phyloP scores from a whole-genome alignment of 805 yeast genomes.

The Myxozyma kluyveri region DNA sequence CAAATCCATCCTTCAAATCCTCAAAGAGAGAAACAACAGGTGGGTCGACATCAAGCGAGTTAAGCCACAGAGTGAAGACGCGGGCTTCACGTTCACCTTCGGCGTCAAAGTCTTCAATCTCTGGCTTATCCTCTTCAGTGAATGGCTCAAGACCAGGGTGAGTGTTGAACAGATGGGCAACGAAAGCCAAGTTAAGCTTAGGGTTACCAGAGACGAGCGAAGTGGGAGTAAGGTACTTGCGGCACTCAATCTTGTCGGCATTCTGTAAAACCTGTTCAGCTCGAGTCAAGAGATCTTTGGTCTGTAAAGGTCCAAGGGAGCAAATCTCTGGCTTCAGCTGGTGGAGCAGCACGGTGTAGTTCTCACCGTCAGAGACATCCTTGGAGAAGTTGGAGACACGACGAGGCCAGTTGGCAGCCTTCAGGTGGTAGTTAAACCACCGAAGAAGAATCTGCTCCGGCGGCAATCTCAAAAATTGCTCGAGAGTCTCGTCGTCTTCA shows the following conservation, averaged over 20 bases:
- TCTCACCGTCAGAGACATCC: constrained; percentile 93
- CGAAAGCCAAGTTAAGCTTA: constrained; percentile 92
- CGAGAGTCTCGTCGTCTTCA: constrained; percentile 95
- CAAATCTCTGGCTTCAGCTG: constrained; percentile 84
- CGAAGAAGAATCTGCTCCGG: constrained; percentile 95
- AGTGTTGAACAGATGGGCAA: constrained; percentile 94
- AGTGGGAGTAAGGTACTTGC: constrained; percentile 92
- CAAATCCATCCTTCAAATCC: constrained; percentile 89
- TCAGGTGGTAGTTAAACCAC: constrained; percentile 96
- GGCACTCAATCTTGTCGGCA: constrained; percentile 87
- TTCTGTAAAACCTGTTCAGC: constrained; percentile 83
- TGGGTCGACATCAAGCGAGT: constrained; percentile 93
- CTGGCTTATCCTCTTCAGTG: constrained; percentile 85
- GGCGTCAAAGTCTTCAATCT: constrained; percentile 96
- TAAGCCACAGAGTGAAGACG: constrained; percentile 96
- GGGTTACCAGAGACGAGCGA: constrained; percentile 95
- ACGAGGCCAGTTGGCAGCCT: constrained; percentile 86
- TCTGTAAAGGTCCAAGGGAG: constrained; percentile 78
- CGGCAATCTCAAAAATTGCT: constrained; percentile 92
- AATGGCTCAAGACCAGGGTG: constrained; percentile 96
- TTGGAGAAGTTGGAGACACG: constrained; percentile 80
- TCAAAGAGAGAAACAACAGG: constrained; percentile 88
- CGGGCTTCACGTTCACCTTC: constrained; percentile 99
- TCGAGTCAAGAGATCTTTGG: constrained; percentile 66
- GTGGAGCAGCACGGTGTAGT: constrained; percentile 82